These are phyloP conservation scores for Onygenales sp. DNA, from an alignment of 2,329 filamentous ascomycete genomes.

Conservation along the genomic window DNA sequence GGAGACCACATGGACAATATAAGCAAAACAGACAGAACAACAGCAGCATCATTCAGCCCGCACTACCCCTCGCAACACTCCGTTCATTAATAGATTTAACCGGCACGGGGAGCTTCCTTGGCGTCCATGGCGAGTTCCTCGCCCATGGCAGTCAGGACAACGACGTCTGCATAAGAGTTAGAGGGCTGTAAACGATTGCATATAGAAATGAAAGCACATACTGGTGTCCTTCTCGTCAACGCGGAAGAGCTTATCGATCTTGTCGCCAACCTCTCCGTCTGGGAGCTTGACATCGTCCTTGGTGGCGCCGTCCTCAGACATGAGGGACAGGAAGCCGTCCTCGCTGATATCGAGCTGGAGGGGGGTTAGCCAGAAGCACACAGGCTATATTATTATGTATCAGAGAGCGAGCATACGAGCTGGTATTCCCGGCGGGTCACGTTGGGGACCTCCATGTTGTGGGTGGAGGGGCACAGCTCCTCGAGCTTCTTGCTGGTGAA, in stretches of 20 bases:
- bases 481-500: slow-evolving; percentile 99
- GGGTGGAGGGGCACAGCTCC: slow-evolving; percentile 96
- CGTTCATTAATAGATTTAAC: neutral
- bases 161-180: slow-evolving; percentile 57
- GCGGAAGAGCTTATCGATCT: slow-evolving; percentile 71
- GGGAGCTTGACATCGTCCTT: slow-evolving; percentile 95
- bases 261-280: slow-evolving; percentile 78
- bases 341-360: slow-evolving; percentile 83
- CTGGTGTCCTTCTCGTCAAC: slow-evolving; percentile 86
- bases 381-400: neutral
- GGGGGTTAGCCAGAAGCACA: neutral
- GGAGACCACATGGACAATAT: neutral
- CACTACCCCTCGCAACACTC: neutral
- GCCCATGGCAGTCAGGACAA: slow-evolving; percentile 90
- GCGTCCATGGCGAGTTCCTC: slow-evolving; percentile 86
- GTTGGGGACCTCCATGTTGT: slow-evolving; percentile 80
- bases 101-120: slow-evolving; percentile 66
- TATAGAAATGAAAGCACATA: slow-evolving; percentile 44
- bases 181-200: slow-evolving; percentile 2
- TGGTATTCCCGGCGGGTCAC: slow-evolving; percentile 85
- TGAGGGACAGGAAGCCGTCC: slow-evolving; percentile 89
- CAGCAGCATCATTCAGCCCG: neutral
- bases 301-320: slow-evolving; percentile 73
- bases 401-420: slow-evolving; percentile 57
- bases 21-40: neutral